Evolutionary conservation across 148 eudicot genomes (phyloP), one percentile per base, ranked within the genome.

Genomic region (Fallopia convolvulus): DNA sequence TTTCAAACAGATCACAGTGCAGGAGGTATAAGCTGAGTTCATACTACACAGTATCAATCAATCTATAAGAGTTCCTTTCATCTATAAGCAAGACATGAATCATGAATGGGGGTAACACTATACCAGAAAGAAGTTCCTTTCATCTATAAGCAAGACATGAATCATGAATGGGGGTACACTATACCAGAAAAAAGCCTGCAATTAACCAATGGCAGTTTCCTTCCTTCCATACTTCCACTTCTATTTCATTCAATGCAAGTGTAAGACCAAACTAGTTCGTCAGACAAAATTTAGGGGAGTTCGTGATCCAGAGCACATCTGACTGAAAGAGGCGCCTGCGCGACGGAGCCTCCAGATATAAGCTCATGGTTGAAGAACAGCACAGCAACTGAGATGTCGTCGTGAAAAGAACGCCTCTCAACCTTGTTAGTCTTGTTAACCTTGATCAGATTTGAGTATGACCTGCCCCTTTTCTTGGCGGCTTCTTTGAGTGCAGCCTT

Each of bases 321-420:
- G 70, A 65, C 70, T 65, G 70, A 65, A 12, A 65, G 14, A 65
- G 70, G 70, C 8, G 70, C 0, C 0, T 13, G 6, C 40, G 32
- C 6, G 40, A 14, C 40, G 17, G 70, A 60, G 36, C 68, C 68
- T 21, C 68, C 26, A 14, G 68, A 26, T 60, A 26, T 30, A 5
- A 65, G 41, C 14, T 65, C 70, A 13, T 65, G 70, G 12, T 65
- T 30, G 7, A 65, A 39, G 41, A 65, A 65, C 40, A 65, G 39
- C 74, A 92, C 93, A 6, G 85, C 84, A 40, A 92, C 90, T 9
- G 93, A 87, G 21, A 90, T 89, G 46, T 92, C 97, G 55, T 92
- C 97, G 70, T 90, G 94, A 66, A 82, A 81, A 56, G 48, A 39
- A 74, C 97, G 83, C 77, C 97, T 85, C 30, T 26, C 30, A 26